Percentiles rank a stretch among this genome's conserved stretches.
phyloP scores from a whole-genome alignment of 2,329 filamentous ascomycete species.

The Huntiella bhutanensis region DNA sequence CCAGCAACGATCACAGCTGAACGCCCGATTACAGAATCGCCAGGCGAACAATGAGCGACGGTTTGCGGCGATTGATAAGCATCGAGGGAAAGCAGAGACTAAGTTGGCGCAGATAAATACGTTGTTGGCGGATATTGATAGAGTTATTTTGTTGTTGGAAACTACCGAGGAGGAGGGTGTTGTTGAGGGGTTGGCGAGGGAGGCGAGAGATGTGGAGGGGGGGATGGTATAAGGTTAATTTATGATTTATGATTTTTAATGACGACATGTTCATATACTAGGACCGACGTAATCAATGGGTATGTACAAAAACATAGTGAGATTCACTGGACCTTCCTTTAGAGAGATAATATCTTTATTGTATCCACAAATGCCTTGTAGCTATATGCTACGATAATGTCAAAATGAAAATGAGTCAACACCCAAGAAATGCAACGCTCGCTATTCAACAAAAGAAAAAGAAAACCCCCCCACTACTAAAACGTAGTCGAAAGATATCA shows the following conservation, averaged over 20 bases:
- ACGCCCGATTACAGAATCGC: conserved; percentile 35
- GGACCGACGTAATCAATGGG: not conserved
- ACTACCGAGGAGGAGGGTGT: conserved; percentile 31
- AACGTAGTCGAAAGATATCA: too few species aligned
- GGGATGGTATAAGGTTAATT: conserved; percentile 24
- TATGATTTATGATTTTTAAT: not conserved
- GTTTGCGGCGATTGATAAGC: conserved; percentile 29
- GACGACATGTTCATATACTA: not conserved
- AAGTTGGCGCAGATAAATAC: conserved; percentile 31
- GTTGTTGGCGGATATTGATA: conserved; percentile 33
- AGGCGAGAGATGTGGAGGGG: conserved; percentile 33
- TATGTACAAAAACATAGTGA: not conserved
- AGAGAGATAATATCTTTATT: too few species aligned
- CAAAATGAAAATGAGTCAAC: not conserved
- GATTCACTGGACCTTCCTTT: not conserved
- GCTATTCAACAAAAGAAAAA: too few species aligned
- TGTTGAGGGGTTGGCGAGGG: conserved; percentile 29
- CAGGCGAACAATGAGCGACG: conserved; percentile 38
- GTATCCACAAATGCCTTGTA: too few species aligned
- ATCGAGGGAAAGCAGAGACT: conserved; percentile 34
- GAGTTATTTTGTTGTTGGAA: conserved; percentile 24
- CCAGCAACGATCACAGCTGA: conserved; percentile 35
- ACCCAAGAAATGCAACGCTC: too few species aligned
- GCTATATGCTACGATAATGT: not conserved
- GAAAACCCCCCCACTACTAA: too few species aligned